A percentile compares a stretch with the other conserved stretches of the same genome.
phyloP scores from a whole-genome alignment of 192 early-diverging fungal genomes.

The Mortierella claussenii region DNA sequence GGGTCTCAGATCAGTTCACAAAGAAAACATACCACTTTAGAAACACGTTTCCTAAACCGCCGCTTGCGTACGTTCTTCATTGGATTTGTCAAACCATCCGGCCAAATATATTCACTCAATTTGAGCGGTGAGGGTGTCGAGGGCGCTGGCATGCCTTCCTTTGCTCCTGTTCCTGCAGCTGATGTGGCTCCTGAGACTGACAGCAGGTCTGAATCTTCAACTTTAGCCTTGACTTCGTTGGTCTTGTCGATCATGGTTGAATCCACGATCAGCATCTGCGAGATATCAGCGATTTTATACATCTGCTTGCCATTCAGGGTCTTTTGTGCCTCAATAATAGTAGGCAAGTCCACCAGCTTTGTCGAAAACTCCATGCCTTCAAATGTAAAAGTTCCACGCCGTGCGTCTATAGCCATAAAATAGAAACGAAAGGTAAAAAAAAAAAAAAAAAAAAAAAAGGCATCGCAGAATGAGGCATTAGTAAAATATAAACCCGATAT shows the following conservation, averaged over 20 bases:
- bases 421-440: too few species aligned
- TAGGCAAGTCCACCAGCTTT: conserved; percentile 86
- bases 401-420: too few species aligned
- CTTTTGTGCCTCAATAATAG: conserved; percentile 88
- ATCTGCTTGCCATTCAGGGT: conserved; percentile 87
- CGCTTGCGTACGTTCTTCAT: conserved; percentile 79
- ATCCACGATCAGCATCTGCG: conserved; percentile 68
- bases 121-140: conserved; percentile 28
- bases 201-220: not conserved
- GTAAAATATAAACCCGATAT: not conserved
- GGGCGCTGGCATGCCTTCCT: conserved; percentile 11
- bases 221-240: conserved; percentile 11
- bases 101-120: conserved; percentile 74
- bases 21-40: conserved; percentile 73
- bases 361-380: conserved; percentile 64
- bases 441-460: too few species aligned
- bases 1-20: too few species aligned
- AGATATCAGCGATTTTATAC: conserved; percentile 88
- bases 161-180: conserved; percentile 1
- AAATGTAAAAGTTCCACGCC: conserved; percentile 69
- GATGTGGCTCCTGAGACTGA: not conserved
- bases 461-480: conserved; percentile 1
- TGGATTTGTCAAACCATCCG: conserved; percentile 83
- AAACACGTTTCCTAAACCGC: conserved; percentile 84
- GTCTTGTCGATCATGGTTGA: conserved; percentile 1